Evolutionary conservation across 2,329 filamentous ascomycete species (phyloP).

Genomic region (Phialemonium atrogriseum): DNA sequence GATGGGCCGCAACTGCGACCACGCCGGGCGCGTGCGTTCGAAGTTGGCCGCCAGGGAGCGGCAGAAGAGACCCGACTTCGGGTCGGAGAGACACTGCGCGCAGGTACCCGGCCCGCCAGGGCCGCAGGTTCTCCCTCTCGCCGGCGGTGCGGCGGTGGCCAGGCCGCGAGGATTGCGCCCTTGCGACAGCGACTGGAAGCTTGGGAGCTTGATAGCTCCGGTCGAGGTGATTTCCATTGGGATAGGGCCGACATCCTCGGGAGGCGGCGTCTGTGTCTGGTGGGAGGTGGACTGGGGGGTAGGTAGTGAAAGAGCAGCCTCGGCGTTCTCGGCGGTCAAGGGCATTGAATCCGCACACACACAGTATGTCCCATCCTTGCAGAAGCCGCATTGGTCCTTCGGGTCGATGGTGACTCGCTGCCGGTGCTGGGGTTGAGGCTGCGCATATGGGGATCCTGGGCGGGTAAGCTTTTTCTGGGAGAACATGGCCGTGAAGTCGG

Average conservation of each 20-base stretch:
- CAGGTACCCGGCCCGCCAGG: constrained; percentile 70
- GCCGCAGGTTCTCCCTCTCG: constrained; percentile 40
- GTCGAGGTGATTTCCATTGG: constrained; percentile 53
- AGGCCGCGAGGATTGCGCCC: constrained; percentile 11
- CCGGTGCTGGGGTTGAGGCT: constrained; percentile 14
- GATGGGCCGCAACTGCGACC: constrained; percentile 14
- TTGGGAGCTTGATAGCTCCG: constrained; percentile 52
- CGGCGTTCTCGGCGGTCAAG: no score
- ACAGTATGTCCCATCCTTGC: constrained; percentile 72
- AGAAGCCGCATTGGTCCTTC: constrained; percentile 73
- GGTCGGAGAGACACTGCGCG: constrained; percentile 68
- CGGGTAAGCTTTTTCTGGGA: constrained; percentile 31
- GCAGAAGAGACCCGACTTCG: constrained; percentile 75
- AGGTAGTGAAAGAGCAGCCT: no score
- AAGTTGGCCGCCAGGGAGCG: constrained; percentile 66
- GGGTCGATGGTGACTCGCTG: constrained; percentile 31
- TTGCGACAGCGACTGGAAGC: constrained; percentile 24
- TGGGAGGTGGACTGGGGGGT: constrained; percentile 32
- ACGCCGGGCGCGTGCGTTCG: constrained; percentile 22
- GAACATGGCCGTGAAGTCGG: constrained; percentile 66
- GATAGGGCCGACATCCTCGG: constrained; percentile 47
- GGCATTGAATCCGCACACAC: constrained; percentile 59
- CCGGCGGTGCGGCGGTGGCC: constrained; percentile 18
- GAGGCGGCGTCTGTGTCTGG: constrained; percentile 49
- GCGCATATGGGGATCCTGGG: constrained; percentile 9